phyloP scores from a whole-genome alignment of 345 rosid genomes.

The Eucalyptus pauciflora region DNA sequence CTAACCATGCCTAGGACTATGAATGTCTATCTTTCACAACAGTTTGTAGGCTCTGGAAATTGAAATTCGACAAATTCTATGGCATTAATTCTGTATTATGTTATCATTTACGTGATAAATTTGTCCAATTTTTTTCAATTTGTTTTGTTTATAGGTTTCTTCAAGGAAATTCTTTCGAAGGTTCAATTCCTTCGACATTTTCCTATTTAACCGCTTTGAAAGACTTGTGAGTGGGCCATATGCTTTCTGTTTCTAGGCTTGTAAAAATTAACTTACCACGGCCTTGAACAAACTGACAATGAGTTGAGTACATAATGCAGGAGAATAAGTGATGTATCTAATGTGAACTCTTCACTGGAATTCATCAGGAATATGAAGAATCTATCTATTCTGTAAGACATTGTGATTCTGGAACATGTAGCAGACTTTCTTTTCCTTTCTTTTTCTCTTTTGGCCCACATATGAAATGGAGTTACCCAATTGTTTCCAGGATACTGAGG shows the following conservation, averaged over 20 bases:
- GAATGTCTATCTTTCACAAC: not conserved
- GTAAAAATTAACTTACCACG: not conserved
- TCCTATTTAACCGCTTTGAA: constrained; percentile 10
- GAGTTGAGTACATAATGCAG: not conserved
- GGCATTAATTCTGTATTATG: not conserved
- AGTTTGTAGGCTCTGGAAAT: not conserved
- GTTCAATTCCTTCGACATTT: constrained; percentile 27
- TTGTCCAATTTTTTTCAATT: not conserved
- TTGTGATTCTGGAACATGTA: not conserved
- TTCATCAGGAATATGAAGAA: constrained; percentile 20
- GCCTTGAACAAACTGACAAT: not conserved
- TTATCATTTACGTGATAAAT: not conserved
- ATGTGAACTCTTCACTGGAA: constrained; percentile 26
- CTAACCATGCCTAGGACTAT: not conserved
- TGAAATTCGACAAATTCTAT: not conserved
- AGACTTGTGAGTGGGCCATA: constrained; percentile 13
- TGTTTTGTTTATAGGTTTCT: not conserved
- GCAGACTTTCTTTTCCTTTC: not conserved
- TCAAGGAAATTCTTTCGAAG: constrained; percentile 23
- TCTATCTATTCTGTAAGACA: constrained; percentile 25
- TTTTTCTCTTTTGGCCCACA: not conserved
- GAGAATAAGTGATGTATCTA: constrained; percentile 16
- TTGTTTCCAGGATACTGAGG: constrained; percentile 15
- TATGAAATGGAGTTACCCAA: not conserved
- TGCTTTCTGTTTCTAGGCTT: not conserved